phyloP scores from a whole-genome alignment of 495 filamentous ascomycete genomes.

The Talaromyces wortmannii region DNA sequence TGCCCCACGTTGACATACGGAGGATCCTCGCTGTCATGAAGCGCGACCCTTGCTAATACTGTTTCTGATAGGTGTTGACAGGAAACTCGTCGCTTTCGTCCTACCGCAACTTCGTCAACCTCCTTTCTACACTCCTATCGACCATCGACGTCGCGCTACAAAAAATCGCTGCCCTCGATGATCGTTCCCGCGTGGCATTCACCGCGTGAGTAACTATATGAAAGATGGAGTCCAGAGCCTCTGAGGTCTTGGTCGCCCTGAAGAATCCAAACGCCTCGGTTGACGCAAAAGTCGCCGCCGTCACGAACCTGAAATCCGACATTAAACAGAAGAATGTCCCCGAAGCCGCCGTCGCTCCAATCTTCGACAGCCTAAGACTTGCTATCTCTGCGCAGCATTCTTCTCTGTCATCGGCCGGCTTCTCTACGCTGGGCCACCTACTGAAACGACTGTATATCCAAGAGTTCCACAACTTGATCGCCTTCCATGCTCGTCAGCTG shows the following conservation, averaged over 20 bases:
- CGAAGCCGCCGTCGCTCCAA: slow-evolving; percentile 57
- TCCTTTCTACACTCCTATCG: too few relatives aligned
- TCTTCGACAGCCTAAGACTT: slow-evolving; percentile 67
- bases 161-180: not conserved
- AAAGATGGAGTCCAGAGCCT: slow-evolving; percentile 37
- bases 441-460: slow-evolving; percentile 77
- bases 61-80: too few relatives aligned
- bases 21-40: too few relatives aligned
- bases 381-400: slow-evolving; percentile 67
- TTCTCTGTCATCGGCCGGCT: slow-evolving; percentile 62
- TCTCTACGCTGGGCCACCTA: slow-evolving; percentile 80
- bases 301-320: slow-evolving; percentile 70
- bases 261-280: slow-evolving; percentile 59
- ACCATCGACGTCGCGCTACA: too few relatives aligned
- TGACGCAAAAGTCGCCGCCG: slow-evolving; percentile 62
- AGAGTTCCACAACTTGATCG: slow-evolving; percentile 62
- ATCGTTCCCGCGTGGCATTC: not conserved
- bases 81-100: too few relatives aligned
- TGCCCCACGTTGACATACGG: too few relatives aligned
- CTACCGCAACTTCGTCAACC: too few relatives aligned
- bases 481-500: slow-evolving; percentile 57
- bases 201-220: not conserved
- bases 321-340: slow-evolving; percentile 88
- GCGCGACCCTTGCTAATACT: too few relatives aligned
- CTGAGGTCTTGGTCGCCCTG: slow-evolving; percentile 57